These are phyloP conservation scores for Gnetum montanum DNA, from an alignment of 75 land plant genomes.

Conservation along the genomic window DNA sequence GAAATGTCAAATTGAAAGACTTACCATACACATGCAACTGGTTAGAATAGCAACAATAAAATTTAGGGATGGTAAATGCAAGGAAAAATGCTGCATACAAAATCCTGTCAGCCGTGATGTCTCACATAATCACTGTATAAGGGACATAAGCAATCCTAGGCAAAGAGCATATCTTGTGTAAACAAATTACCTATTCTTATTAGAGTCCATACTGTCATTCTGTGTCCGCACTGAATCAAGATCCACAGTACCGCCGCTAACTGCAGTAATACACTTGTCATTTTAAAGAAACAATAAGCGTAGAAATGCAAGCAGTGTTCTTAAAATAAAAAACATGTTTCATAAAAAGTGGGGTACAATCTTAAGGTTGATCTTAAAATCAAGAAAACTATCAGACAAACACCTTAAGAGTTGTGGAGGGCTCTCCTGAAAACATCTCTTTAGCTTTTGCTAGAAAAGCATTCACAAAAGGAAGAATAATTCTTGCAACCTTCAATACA, in stretches of 20 bases:
- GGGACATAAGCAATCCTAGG: too few relatives aligned
- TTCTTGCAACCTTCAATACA: constrained; percentile 26
- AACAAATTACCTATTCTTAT: constrained; percentile 44
- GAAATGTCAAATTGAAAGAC: too few relatives aligned
- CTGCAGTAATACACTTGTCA: constrained; percentile 19
- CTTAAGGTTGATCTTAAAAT: background rate
- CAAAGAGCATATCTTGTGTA: too few relatives aligned
- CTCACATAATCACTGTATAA: too few relatives aligned
- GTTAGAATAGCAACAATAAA: constrained; percentile 40
- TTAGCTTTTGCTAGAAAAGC: constrained; percentile 30
- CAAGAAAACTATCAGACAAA: background rate
- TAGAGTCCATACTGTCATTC: constrained; percentile 62
- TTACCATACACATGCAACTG: constrained; percentile 57
- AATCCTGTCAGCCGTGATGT: too few relatives aligned
- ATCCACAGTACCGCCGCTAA: constrained; percentile 58
- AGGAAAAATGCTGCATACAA: constrained; percentile 49
- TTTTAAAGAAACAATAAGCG: background rate
- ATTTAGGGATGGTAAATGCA: constrained; percentile 57
- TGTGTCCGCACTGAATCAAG: constrained; percentile 54
- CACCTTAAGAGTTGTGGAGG: constrained; percentile 80
- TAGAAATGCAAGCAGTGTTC: background rate
- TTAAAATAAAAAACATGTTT: background rate
- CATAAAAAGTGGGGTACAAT: background rate
- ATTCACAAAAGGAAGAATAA: constrained; percentile 57
- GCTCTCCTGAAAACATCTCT: constrained; percentile 84